A percentile compares a stretch with the other conserved stretches of the same genome.
These are phyloP conservation scores for Leishmania mexicana DNA, from an alignment of 208 protist species.

Conservation along the genomic window DNA sequence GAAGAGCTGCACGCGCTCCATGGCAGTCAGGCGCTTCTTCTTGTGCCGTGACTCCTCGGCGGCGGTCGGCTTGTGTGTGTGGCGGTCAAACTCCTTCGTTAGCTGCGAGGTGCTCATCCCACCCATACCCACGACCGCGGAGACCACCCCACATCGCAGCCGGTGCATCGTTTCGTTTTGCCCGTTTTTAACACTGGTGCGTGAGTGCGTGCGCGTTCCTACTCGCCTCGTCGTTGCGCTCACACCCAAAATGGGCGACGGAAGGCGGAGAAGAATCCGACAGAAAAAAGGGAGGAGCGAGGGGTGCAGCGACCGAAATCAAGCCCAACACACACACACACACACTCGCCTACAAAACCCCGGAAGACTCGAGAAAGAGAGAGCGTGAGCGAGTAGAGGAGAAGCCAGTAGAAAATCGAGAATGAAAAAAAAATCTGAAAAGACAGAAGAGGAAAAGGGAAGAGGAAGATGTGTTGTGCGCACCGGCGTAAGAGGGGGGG, in stretches of 20 bases:
- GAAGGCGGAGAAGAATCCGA: background rate
- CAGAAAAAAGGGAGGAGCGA: background rate
- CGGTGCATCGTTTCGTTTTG: slow-evolving; percentile 29
- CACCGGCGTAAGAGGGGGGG: background rate
- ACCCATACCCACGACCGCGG: slow-evolving; percentile 12
- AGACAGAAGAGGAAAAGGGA: no score
- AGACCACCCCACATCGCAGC: slow-evolving; percentile 21
- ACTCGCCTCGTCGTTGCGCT: background rate
- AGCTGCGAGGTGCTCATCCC: slow-evolving; percentile 21
- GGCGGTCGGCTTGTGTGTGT: slow-evolving; percentile 37
- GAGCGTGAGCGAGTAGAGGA: background rate
- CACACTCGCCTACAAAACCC: background rate
- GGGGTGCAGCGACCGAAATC: background rate
- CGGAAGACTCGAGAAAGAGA: background rate
- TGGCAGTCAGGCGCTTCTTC: slow-evolving; percentile 94
- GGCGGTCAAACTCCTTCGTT: slow-evolving; percentile 32
- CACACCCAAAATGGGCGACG: background rate
- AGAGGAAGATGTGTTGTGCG: background rate
- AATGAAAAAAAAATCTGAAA: background rate
- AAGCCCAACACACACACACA: background rate
- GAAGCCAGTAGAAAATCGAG: background rate
- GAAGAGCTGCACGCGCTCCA: slow-evolving; percentile 94
- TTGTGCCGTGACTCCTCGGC: slow-evolving; percentile 80
- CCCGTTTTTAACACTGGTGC: no score
- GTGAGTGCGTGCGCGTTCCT: background rate